Conservation (phyloP, 768 basidiomycete species). For the Lyophyllum semitale region DNA sequence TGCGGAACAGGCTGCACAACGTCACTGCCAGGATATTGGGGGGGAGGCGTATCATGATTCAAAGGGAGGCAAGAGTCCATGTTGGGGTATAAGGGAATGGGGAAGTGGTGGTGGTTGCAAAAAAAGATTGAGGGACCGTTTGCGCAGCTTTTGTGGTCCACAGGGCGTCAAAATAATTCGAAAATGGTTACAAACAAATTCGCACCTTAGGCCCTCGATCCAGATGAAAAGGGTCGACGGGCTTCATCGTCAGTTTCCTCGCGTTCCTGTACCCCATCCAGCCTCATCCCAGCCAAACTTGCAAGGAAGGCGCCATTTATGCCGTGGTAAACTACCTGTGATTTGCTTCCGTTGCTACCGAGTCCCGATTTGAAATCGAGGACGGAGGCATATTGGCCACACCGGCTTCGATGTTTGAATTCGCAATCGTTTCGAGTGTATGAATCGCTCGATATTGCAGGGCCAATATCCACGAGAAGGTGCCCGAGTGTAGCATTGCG, state of each 20-base stretch:
- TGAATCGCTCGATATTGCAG: no score
- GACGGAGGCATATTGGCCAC: not conserved
- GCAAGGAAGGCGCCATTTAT: no score
- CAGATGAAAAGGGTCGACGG: not conserved
- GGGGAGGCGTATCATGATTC: constrained; percentile 1
- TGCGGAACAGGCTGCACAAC: not conserved
- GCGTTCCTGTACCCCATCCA: not conserved
- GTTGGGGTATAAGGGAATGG: no score
- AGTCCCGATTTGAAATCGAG: not conserved
- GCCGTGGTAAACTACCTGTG: no score
- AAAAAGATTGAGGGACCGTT: not conserved
- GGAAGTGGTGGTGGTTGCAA: not conserved
- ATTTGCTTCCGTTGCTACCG: not conserved
- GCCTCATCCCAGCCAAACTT: not conserved
- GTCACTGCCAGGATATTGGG: not conserved
- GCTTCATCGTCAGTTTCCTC: not conserved
- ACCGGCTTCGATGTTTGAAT: no score
- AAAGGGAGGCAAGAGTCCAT: not conserved
- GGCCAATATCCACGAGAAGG: no score
- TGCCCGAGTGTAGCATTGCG: no score
- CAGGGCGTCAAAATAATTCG: constrained; percentile 8
- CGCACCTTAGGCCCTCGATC: not conserved
- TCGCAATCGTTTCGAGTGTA: no score
- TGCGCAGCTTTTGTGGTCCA: not conserved
- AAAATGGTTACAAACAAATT: not conserved